These are phyloP conservation scores for Phytopythium montanum DNA, from an alignment of 352 stramenopile genomes.

Conservation along the genomic window DNA sequence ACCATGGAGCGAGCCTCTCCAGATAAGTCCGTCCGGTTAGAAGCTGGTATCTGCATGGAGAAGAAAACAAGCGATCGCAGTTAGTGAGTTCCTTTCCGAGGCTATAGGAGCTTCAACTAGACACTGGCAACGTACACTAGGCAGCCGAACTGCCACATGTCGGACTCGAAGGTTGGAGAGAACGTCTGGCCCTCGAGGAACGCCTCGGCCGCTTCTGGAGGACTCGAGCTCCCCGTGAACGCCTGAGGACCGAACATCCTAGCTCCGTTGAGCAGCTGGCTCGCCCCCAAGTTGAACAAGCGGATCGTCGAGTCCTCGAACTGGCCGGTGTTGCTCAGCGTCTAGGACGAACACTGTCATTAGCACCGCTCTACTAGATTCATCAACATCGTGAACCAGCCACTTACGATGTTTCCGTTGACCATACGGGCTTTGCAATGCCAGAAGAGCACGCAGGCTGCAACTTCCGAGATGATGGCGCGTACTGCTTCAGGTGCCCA, in stretches of 20 bases:
- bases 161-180: conserved; percentile 36
- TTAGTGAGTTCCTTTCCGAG: background rate
- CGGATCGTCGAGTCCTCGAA: conserved; percentile 37
- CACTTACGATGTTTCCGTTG: conserved; percentile 63
- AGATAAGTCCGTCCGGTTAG: conserved; percentile 40
- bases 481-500: conserved; percentile 24
- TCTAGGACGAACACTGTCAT: conserved; percentile 14
- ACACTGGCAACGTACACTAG: conserved; percentile 40
- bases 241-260: conserved; percentile 20
- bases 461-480: conserved; percentile 35
- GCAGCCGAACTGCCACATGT: conserved; percentile 79
- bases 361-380: background rate
- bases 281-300: conserved; percentile 40
- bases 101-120: background rate
- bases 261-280: conserved; percentile 31
- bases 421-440: conserved; percentile 44
- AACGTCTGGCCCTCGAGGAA: conserved; percentile 44
- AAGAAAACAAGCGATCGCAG: background rate
- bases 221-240: conserved; percentile 25
- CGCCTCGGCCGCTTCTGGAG: conserved; percentile 46
- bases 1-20: conserved; percentile 45
- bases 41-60: conserved; percentile 38
- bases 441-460: conserved; percentile 54
- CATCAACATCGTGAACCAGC: background rate
- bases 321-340: conserved; percentile 37